These are phyloP conservation scores for Yamagishiella unicocca DNA, from an alignment of 139 green algal species.

Conservation along the genomic window DNA sequence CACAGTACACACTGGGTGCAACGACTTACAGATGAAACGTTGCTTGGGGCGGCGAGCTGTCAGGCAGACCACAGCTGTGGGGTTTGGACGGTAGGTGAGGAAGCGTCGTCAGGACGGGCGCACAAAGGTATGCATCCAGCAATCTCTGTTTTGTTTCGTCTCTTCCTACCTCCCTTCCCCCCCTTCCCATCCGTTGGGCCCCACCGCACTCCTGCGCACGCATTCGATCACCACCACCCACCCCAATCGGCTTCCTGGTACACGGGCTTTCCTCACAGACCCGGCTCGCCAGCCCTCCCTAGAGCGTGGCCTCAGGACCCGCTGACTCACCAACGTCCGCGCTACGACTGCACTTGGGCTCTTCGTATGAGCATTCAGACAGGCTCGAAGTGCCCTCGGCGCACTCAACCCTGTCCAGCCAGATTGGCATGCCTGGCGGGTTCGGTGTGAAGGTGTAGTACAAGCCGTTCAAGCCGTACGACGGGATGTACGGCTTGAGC, in stretches of 20 bases:
- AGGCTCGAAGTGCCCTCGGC: not conserved
- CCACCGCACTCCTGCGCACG: too few species aligned
- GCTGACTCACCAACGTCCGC: conserved; percentile 23
- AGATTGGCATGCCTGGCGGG: not conserved
- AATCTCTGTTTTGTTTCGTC: too few species aligned
- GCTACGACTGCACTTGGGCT: not conserved
- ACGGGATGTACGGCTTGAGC: not conserved
- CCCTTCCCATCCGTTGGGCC: not conserved
- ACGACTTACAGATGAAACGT: conserved; percentile 2
- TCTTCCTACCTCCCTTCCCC: not conserved
- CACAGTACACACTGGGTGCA: not conserved
- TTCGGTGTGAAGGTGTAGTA: conserved; percentile 15
- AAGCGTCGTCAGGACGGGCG: not conserved
- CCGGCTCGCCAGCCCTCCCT: too few species aligned
- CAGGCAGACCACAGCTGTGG: not conserved
- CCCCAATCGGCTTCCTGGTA: too few species aligned
- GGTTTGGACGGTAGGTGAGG: not conserved
- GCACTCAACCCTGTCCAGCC: conserved; percentile 9
- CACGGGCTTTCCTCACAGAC: too few species aligned
- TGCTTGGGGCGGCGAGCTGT: not conserved
- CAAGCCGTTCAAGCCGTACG: not conserved
- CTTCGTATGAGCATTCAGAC: not conserved
- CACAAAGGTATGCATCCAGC: too few species aligned
- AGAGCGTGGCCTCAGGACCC: too few species aligned
- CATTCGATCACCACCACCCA: too few species aligned